phyloP scores from a whole-genome alignment of 176 grass and related monocot genomes.

The Pharus latifolius region DNA sequence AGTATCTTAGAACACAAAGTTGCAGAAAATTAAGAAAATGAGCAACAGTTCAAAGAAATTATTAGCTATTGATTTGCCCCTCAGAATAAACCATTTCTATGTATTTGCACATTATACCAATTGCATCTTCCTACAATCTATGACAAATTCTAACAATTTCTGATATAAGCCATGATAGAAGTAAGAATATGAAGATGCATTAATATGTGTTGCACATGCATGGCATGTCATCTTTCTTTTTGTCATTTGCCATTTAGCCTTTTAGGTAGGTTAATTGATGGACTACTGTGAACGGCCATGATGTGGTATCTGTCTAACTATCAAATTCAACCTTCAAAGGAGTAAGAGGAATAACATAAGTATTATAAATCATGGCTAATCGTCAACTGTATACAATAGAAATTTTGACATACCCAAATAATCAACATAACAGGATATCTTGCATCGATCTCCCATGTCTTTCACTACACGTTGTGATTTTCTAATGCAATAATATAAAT shows the following conservation, averaged over 20 bases:
- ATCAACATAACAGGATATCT: neutral
- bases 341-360: neutral
- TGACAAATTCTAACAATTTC: neutral
- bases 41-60: neutral
- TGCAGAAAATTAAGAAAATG: neutral
- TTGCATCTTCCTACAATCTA: no score
- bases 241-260: neutral
- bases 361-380: constrained; percentile 12
- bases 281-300: neutral
- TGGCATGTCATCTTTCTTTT: neutral
- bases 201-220: neutral
- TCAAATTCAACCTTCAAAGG: neutral
- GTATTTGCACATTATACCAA: neutral
- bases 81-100: neutral
- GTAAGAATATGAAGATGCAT: neutral
- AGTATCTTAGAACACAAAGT: neutral
- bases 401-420: constrained; percentile 13
- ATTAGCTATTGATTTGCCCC: neutral
- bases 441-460: constrained; percentile 14
- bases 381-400: constrained; percentile 17
- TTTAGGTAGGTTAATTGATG: constrained; percentile 11
- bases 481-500: neutral
- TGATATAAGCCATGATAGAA: neutral
- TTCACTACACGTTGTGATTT: neutral
- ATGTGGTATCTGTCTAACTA: constrained; percentile 1